Evolutionary conservation across 1,284 basidiomycete species (phyloP), one percentile per base, ranked within the genome.

Genomic region (Pisolithus thermaeus): DNA sequence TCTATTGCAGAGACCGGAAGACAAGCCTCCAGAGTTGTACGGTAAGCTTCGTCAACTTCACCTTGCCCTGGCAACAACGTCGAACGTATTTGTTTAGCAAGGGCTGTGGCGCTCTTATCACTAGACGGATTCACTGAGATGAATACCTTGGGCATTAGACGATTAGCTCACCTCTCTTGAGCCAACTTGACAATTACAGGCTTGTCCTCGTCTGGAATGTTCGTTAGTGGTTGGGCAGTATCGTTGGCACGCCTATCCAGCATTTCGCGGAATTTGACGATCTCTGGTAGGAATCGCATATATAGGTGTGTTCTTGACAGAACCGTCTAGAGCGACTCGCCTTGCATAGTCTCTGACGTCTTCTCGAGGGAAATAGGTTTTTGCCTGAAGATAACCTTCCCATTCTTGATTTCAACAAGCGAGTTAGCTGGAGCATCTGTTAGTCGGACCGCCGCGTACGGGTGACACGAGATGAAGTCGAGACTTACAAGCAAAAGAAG

Each of bases 301-400:
- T 35, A 20, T 14, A 5, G 47, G 8, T 14, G 25, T 18, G 20
- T 28, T 3, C 11, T 27, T 16, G 43, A 11, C 30, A 42, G 36
- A 16, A 22, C 16, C 22, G 18, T 37, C 16, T n/a, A 40, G 28
- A 48, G 23, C 25, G 39, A 65, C 79, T 51, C 53, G 87, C 91
- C 90, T 76, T 87, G 83, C 63, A 94, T 78, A 6, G 89, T 90
- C 61, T 91, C 87, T 28, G 86, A 87, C 58, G 83, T 78, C 61
- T 87, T 85, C 63, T 90, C 84, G 51, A 89, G 80, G 0, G 83
- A 80, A 40, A 89, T 62, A 3, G 77, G 70, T 66, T 90, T 93
- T 73, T 95, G 92, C 66, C 80, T 90, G 61, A 92, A 81, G 4
- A 81, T 58, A 1, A 90, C 76, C 64, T 85, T 93, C 32, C 87